phyloP scores from a whole-genome alignment of 2,329 filamentous ascomycete species.

The Exserohilum rostratum region DNA sequence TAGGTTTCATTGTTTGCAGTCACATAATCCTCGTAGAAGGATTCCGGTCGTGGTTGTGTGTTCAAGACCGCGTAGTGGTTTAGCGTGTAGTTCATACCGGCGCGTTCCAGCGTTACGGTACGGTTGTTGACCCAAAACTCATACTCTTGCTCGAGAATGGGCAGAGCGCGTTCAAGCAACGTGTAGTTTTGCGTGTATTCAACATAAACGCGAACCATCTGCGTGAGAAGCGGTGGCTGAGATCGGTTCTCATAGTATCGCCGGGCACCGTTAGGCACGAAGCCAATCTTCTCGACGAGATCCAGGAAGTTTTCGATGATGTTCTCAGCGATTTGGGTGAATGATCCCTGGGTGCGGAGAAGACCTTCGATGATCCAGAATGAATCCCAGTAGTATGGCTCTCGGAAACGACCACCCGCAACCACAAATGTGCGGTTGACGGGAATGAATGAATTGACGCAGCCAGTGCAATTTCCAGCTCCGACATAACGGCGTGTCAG shows the following conservation, averaged over 20 bases:
- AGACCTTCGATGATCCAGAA: constrained; percentile 73
- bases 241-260: constrained; percentile 72
- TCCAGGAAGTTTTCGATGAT: constrained; percentile 75
- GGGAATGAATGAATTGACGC: constrained; percentile 69
- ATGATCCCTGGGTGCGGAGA: constrained; percentile 67
- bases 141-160: constrained; percentile 68
- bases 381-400: constrained; percentile 75
- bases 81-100: constrained; percentile 59
- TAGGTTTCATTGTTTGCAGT: constrained; percentile 71
- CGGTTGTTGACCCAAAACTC: constrained; percentile 68
- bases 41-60: constrained; percentile 70
- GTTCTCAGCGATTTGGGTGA: constrained; percentile 67
- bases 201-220: constrained; percentile 70
- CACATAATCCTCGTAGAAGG: constrained; percentile 68
- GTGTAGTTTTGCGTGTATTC: constrained; percentile 68
- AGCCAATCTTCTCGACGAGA: constrained; percentile 67
- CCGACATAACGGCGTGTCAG: constrained; percentile 66
- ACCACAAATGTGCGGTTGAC: constrained; percentile 73
- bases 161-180: constrained; percentile 65
- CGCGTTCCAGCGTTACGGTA: constrained; percentile 59
- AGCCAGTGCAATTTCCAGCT: constrained; percentile 58
- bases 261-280: constrained; percentile 72
- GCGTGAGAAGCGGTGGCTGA: constrained; percentile 68
- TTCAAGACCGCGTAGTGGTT: constrained; percentile 68
- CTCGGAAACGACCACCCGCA: constrained; percentile 72